These are phyloP conservation scores for Hebeloma cylindrosporum DNA, from an alignment of 768 basidiomycete species.

Conservation along the genomic window DNA sequence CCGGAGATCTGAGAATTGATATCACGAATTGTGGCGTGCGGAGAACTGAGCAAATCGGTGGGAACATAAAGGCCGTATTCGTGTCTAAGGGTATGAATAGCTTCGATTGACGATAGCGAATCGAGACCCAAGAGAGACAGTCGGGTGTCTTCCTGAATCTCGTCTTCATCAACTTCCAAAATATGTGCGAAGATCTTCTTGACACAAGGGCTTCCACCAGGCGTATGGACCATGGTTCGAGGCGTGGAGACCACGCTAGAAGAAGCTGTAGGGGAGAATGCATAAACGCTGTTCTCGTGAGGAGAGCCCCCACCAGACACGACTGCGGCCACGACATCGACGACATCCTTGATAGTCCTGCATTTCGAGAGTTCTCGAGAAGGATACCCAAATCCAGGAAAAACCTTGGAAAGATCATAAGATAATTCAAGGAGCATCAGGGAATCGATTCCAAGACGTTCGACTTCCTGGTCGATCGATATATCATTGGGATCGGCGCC, in stretches of 20 bases:
- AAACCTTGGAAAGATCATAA: constrained; percentile 34
- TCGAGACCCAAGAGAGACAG: constrained; percentile 59
- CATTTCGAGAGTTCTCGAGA: constrained; percentile 31
- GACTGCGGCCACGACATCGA: constrained; percentile 26
- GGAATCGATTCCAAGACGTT: constrained; percentile 61
- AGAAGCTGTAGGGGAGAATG: constrained; percentile 12
- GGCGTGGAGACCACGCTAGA: constrained; percentile 30
- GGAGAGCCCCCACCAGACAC: not conserved
- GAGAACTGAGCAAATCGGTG: constrained; percentile 39
- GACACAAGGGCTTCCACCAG: constrained; percentile 1
- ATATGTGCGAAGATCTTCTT: constrained; percentile 21
- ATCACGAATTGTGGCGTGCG: constrained; percentile 39
- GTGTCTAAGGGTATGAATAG: constrained; percentile 44
- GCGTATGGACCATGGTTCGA: constrained; percentile 34
- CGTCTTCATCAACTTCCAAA: constrained; percentile 25
- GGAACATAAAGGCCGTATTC: constrained; percentile 45
- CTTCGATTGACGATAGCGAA: constrained; percentile 65
- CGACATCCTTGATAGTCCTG: constrained; percentile 37
- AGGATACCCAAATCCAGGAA: constrained; percentile 32
- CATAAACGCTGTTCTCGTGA: not conserved
- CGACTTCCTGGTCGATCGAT: constrained; percentile 43
- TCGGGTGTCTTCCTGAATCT: constrained; percentile 45
- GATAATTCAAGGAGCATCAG: constrained; percentile 60
- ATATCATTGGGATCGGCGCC: constrained; percentile 34
- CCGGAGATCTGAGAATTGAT: constrained; percentile 32